Evolutionary conservation across 2,329 filamentous ascomycete genomes (phyloP), one percentile per base, ranked within the genome.

Genomic region (Cytospora schulzeri): DNA sequence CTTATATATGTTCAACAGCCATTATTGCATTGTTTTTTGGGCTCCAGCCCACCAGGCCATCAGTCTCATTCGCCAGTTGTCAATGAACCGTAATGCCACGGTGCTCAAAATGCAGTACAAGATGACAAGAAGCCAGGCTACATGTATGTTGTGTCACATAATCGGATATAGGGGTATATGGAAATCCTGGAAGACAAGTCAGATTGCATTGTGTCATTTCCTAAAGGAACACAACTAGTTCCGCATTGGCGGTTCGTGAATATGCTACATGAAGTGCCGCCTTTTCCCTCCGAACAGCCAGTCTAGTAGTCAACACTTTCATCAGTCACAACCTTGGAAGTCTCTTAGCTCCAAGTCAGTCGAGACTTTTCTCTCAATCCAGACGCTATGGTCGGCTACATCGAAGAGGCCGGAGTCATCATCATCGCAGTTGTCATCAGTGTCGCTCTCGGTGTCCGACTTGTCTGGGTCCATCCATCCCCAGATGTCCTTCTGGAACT

Each of bases 401-500:
- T 60, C 61, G 11, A 22, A 55, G 14, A 66, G 33, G 5, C 61
- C 48, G 8, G 61, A 64, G 4, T 66, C 61, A 12, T 66, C 61
- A 19, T 28, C 41, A 8, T 22, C 15, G 19, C 29, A 52, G 1
- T 22, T 38, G 6, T 22, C 55, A 22, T 45, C 35, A 15, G 17
- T 38, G 9, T 33, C 24, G 8, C 4, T 4, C 11, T 50, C 51
- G 15, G 31, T 41, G 3, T 50, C 62, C 11, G 29, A 26, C 2
- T 48, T 56, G 19, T 62, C 51, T 8, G 33, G 41, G 41, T 56
- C 28, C 17, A 35, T 1, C 65, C 65, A 67, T n/a, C 58, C 52
- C 62, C 62, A 65, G 29, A 65, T 22, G 26, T 59, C 38, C 35
- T 62, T 54, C 7, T 53, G 28, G 51, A 67, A 52, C 41, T 65